Base-by-base conservation (phyloP, 139 green algal species). In the Chloropicon primus region DNA sequence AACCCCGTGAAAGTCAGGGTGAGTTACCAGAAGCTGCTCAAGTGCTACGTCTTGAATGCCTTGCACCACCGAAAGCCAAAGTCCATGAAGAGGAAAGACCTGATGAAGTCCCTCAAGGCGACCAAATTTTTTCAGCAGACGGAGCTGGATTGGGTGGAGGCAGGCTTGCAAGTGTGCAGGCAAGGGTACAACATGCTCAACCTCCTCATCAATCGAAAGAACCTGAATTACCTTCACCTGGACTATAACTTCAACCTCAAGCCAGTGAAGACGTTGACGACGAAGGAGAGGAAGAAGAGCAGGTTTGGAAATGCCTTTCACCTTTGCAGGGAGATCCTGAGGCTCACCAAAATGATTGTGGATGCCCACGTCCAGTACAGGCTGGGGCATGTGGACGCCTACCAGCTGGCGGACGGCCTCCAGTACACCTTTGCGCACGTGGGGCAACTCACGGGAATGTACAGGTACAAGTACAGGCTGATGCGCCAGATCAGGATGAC, bases 191-290 rank as follows among this genome's bases (percentile, higher is more conserved):
- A 99, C 89, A 99, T 99, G 96, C 90, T 99, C 74, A 99, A 99
- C 89, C 87, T 99, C 84, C 92, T 99, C n/a, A 99, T 99, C 82
- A 95, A 99, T 86, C 91, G 96, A 81, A 99, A 99, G 91, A 96
- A 97, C 86, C 91, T 98, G 54, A 96, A 98, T 87, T 99, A 98
- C 88, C 90, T 99, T 53, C 96, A 99, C 83, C 86, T 99, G 78
- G 96, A 99, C 86, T 99, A 99, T 92, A 99, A 99, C 90, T 99
- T 99, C 90, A 99, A 99, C 88, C 85, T 99, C 71, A 99, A 99
- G 90, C 96, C 96, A 0, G 92, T 99, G 76, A 99, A 99, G 91
- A 99, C 96, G 78, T 91, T 99, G 26, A 99, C 96, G 72, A 99
- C 96, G 78, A 98, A 98, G 87, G 96, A 99, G 89, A 89, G 96